These are phyloP conservation scores for Hypoxylon sp. DNA, from an alignment of 2,329 filamentous ascomycete genomes.

Conservation along the genomic window DNA sequence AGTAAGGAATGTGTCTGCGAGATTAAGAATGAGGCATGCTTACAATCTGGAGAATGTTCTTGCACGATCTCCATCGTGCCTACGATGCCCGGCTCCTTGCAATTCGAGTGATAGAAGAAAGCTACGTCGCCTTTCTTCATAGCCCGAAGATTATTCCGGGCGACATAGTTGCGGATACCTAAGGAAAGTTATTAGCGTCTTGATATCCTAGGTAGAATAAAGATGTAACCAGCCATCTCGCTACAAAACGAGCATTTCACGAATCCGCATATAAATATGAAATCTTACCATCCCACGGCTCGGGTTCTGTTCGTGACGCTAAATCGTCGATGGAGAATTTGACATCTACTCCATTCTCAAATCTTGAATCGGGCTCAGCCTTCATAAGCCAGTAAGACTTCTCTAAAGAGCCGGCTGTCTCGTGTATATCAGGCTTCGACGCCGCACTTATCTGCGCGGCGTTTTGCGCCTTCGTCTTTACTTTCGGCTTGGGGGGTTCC, in stretches of 20 bases:
- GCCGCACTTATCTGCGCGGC: conserved; percentile 25
- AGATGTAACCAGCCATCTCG: conserved; percentile 26
- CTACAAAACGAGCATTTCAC: conserved; percentile 4
- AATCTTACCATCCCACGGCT: conserved; percentile 89
- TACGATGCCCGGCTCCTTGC: conserved; percentile 88
- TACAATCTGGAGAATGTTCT: conserved; percentile 85
- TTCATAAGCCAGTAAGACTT: conserved; percentile 83
- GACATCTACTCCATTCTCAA: conserved; percentile 90
- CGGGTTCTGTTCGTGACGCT: conserved; percentile 77
- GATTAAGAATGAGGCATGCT: conserved; percentile 49
- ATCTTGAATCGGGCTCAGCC: conserved; percentile 87
- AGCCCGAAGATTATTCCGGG: conserved; percentile 88
- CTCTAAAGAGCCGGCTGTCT: conserved; percentile 28
- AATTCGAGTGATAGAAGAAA: conserved; percentile 98
- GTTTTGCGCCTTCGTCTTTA: conserved; percentile 27
- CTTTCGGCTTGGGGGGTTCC: conserved; percentile 24
- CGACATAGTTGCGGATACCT: conserved; percentile 62
- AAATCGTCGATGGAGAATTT: conserved; percentile 96
- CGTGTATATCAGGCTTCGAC: conserved; percentile 29
- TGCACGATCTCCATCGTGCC: conserved; percentile 91
- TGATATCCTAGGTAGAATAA: conserved; percentile 26
- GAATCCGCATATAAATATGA: conserved; percentile 8
- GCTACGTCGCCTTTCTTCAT: conserved; percentile 95
- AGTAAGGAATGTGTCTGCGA: conserved; percentile 40
- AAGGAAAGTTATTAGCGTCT: conserved; percentile 39